phyloP scores from a whole-genome alignment of 345 rosid species.

The Hypericum androsaemum region DNA sequence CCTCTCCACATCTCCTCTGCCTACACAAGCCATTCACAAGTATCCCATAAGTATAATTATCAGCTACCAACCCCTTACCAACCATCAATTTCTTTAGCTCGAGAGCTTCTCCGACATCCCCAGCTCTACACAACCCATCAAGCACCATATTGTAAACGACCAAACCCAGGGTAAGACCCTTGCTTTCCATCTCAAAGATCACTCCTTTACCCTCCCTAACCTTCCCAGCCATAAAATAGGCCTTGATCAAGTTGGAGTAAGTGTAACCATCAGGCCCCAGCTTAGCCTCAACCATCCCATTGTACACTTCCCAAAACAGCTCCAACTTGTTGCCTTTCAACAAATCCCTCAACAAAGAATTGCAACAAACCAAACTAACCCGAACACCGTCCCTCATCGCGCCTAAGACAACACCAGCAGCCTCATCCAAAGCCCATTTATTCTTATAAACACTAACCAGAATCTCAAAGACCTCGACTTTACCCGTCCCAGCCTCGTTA shows the following conservation, averaged over 20 bases:
- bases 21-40: conserved; percentile 54
- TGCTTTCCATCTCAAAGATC: conserved; percentile 41
- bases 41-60: conserved; percentile 27
- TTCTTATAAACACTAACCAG: conserved; percentile 49
- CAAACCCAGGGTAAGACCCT: conserved; percentile 33
- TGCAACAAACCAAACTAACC: conserved; percentile 40
- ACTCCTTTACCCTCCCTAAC: conserved; percentile 30
- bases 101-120: conserved; percentile 47
- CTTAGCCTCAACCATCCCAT: conserved; percentile 40
- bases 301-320: conserved; percentile 54
- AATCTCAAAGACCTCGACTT: conserved; percentile 28
- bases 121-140: conserved; percentile 44
- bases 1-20: conserved; percentile 44
- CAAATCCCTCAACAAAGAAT: conserved; percentile 48
- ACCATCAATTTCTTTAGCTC: conserved; percentile 37
- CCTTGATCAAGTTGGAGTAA: conserved; percentile 44
- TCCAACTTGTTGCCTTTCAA: conserved; percentile 37
- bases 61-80: conserved; percentile 39
- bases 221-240: conserved; percentile 48
- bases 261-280: conserved; percentile 40
- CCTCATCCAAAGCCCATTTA: conserved; percentile 38
- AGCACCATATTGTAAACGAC: conserved; percentile 47
- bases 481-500: conserved; percentile 20
- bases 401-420: conserved; percentile 34
- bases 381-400: conserved; percentile 22